phyloP scores from a whole-genome alignment of 2,329 filamentous ascomycete species.

The Neofusicoccum umdonicola region DNA sequence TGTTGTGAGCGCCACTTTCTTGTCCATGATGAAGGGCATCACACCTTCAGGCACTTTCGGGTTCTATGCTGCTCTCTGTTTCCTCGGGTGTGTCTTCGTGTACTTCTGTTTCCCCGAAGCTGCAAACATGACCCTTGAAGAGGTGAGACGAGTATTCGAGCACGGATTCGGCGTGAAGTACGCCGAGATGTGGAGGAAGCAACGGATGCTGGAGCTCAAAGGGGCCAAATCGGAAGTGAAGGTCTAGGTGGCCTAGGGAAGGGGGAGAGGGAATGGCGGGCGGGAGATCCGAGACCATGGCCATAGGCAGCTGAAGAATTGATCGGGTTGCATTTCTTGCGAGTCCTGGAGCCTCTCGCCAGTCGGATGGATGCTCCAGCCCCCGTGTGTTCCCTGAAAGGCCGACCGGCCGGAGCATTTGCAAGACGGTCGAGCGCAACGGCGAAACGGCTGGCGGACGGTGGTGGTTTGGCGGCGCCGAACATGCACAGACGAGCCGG shows the following conservation, averaged over 20 bases:
- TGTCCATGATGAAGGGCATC: constrained; percentile 39
- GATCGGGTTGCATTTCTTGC: no score
- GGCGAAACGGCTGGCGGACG: no score
- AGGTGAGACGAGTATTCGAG: constrained; percentile 34
- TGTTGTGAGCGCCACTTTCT: constrained; percentile 38
- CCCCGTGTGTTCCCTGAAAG: no score
- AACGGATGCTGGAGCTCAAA: not conserved
- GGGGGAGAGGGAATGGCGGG: no score
- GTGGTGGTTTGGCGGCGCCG: no score
- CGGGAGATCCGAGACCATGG: no score
- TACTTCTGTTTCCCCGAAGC: constrained; percentile 42
- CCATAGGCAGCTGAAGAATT: no score
- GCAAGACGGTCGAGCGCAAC: no score
- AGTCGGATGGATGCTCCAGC: no score
- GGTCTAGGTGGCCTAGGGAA: not conserved
- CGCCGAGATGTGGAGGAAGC: constrained; percentile 21
- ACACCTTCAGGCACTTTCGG: constrained; percentile 38
- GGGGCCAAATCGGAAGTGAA: constrained; percentile 28
- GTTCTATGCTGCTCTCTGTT: constrained; percentile 42
- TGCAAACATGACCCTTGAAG: constrained; percentile 38
- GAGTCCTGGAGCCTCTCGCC: no score
- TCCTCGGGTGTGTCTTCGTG: constrained; percentile 38
- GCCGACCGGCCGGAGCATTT: no score
- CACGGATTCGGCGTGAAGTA: constrained; percentile 37
- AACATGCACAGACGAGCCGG: no score